These are phyloP conservation scores for Monosporascus cannonballus DNA, from an alignment of 2,329 filamentous ascomycete genomes.

Conservation along the genomic window DNA sequence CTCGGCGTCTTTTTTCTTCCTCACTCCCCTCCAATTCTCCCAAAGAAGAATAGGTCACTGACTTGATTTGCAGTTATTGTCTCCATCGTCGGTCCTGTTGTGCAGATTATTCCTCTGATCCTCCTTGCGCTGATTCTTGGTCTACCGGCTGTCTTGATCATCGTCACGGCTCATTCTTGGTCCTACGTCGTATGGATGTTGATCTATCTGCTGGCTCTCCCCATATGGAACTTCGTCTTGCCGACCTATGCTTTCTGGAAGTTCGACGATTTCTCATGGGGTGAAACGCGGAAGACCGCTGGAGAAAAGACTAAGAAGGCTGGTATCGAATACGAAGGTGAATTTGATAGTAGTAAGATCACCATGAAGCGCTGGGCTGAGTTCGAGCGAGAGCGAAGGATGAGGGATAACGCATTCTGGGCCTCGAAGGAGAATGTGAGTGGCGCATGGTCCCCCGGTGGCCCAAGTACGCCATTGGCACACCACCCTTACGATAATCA, in stretches of 20 bases:
- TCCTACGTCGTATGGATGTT: constrained; percentile 96
- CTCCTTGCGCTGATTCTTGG: constrained; percentile 87
- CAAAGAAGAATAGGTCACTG: constrained; percentile 7
- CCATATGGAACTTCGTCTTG: constrained; percentile 95
- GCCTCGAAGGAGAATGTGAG: constrained; percentile 46
- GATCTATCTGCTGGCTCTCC: constrained; percentile 87
- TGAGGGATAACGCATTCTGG: constrained; percentile 43
- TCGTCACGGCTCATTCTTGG: constrained; percentile 88
- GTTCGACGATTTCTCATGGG: constrained; percentile 99
- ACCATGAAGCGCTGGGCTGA: constrained; percentile 99
- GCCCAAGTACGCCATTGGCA: constrained; percentile 16
- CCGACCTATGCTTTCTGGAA: constrained; percentile 98
- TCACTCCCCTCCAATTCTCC: not conserved
- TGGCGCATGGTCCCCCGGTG: constrained; percentile 37
- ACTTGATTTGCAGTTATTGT: constrained; percentile 60
- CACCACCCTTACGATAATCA: constrained; percentile 46
- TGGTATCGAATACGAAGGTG: constrained; percentile 82
- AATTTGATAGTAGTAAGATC: constrained; percentile 98
- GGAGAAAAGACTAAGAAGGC: constrained; percentile 85
- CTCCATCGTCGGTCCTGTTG: constrained; percentile 69
- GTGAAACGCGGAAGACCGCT: constrained; percentile 91
- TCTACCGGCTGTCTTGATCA: constrained; percentile 84
- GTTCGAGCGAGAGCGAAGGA: constrained; percentile 68
- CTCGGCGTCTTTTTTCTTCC: not conserved
- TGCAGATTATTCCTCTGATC: constrained; percentile 85